Percentiles rank a stretch among this genome's conserved stretches.
phyloP scores from a whole-genome alignment of 352 stramenopile species.

The Globisporangium okanoganense region DNA sequence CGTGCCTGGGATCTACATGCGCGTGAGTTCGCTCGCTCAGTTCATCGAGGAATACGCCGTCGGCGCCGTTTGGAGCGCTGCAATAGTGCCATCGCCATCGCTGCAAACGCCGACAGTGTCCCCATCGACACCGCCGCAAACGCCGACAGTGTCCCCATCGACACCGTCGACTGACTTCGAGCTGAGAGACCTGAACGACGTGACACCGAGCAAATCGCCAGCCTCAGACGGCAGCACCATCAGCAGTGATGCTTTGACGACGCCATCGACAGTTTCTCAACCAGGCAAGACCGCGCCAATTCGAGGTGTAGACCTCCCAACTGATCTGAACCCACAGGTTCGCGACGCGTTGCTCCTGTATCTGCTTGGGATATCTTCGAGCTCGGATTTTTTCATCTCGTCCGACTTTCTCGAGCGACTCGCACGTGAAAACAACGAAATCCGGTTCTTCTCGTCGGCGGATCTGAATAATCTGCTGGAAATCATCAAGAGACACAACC shows the following conservation, averaged over 20 bases:
- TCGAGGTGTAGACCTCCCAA: background rate
- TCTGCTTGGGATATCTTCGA: background rate
- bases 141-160: too few relatives aligned
- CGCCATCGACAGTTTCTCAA: background rate
- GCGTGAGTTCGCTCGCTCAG: conserved; percentile 17
- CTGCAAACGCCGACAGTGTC: background rate
- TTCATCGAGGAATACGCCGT: conserved; percentile 31
- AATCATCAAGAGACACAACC: conserved; percentile 9
- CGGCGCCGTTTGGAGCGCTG: conserved; percentile 4
- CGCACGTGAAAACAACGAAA: background rate
- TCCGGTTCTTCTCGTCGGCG: conserved; percentile 12
- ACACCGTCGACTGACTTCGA: background rate
- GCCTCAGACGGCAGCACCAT: background rate
- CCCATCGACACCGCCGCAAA: background rate
- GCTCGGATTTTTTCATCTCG: background rate
- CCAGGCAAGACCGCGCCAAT: background rate
- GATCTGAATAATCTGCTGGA: conserved; percentile 4
- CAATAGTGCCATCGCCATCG: background rate
- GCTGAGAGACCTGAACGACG: conserved; percentile 2
- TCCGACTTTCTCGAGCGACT: conserved; percentile 1
- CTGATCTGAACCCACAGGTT: background rate
- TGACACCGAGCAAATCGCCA: background rate
- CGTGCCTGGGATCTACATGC: conserved; percentile 35
- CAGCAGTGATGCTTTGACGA: background rate
- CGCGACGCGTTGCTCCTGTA: conserved; percentile 5